phyloP scores from a whole-genome alignment of 192 early-diverging fungal genomes.

The Mortierella alpina region DNA sequence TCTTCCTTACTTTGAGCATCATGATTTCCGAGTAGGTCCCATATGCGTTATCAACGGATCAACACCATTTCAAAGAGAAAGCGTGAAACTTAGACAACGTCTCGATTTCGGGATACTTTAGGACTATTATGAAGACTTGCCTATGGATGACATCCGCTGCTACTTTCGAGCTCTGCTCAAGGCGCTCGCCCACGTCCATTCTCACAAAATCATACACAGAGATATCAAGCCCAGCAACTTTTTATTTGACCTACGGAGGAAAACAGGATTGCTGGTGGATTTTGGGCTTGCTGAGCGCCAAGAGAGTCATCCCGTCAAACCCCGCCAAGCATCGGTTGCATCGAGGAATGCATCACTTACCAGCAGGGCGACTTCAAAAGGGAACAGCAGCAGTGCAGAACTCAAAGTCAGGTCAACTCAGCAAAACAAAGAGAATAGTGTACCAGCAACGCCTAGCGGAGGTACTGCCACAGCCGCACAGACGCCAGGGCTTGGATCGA shows the following conservation, averaged over 20 bases:
- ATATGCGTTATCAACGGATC: neutral
- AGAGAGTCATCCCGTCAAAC: neutral
- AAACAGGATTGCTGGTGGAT: conserved; percentile 88
- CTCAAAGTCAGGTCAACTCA: too few species aligned
- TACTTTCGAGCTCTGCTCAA: conserved; percentile 82
- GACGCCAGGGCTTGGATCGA: neutral
- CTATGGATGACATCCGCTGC: conserved; percentile 74
- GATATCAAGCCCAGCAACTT: conserved; percentile 98
- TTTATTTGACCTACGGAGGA: conserved; percentile 76
- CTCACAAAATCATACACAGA: conserved; percentile 81
- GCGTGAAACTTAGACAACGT: neutral
- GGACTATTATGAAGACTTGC: conserved; percentile 73
- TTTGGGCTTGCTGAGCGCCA: conserved; percentile 88
- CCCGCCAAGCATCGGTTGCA: neutral
- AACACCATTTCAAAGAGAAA: neutral
- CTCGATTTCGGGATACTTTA: conserved; percentile 7
- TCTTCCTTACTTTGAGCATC: conserved; percentile 86
- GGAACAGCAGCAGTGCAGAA: too few species aligned
- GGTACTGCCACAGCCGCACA: neutral
- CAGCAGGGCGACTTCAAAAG: too few species aligned
- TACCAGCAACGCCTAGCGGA: too few species aligned
- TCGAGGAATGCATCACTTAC: neutral
- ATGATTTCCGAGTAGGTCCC: conserved; percentile 77
- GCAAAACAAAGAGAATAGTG: too few species aligned
- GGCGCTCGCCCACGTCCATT: conserved; percentile 79